Conservation (phyloP, 345 rosid genomes). For the Nasturtium officinale region DNA sequence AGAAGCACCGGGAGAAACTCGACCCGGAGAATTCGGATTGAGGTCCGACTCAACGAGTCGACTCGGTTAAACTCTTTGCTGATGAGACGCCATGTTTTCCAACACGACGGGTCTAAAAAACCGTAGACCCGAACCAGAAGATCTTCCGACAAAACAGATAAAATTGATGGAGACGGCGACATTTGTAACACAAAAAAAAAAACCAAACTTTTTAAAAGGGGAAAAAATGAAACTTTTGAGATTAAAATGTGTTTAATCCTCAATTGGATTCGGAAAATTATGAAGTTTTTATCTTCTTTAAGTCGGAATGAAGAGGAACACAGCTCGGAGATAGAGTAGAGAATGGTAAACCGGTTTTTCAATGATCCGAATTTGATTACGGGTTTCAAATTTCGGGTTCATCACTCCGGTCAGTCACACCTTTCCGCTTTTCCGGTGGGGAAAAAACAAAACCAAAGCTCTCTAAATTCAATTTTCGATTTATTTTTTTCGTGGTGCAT, state of each 20-base stretch:
- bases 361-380: constrained; percentile 42
- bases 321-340: constrained; percentile 71
- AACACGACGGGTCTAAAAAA: constrained; percentile 49
- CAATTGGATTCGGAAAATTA: not conserved
- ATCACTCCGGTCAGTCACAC: constrained; percentile 41
- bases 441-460: constrained; percentile 12
- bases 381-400: constrained; percentile 47
- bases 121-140: constrained; percentile 60
- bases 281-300: too few species aligned
- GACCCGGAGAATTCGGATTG: constrained; percentile 66
- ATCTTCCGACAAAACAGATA: constrained; percentile 70
- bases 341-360: constrained; percentile 54
- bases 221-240: not conserved
- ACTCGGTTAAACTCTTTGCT: constrained; percentile 72
- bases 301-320: constrained; percentile 84
- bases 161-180: constrained; percentile 42
- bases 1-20: constrained; percentile 66
- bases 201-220: too few species aligned
- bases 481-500: not conserved
- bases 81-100: constrained; percentile 73
- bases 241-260: not conserved
- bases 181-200: too few species aligned
- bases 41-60: constrained; percentile 57
- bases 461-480: not conserved
- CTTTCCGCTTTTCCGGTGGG: constrained; percentile 29